Percentiles rank a stretch among this genome's conserved stretches.
These are phyloP conservation scores for Teratosphaeria gauchensis DNA, from an alignment of 2,329 filamentous ascomycete genomes.

Conservation along the genomic window DNA sequence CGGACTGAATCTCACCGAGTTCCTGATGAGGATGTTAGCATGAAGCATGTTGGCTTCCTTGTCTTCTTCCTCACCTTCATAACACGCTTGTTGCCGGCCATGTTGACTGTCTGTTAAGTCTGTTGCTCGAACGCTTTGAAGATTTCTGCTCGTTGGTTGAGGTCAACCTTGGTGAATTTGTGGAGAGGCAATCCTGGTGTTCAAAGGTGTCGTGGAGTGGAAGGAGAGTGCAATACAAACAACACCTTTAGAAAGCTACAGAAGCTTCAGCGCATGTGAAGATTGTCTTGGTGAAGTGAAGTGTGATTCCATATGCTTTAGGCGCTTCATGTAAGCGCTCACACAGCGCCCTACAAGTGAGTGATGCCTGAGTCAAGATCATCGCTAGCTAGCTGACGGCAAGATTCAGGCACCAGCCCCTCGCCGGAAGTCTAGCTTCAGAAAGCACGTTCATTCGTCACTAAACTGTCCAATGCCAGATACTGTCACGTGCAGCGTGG, in stretches of 20 bases:
- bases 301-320: not conserved
- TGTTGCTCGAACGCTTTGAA: not conserved
- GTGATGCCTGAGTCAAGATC: not conserved
- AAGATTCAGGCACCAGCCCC: not conserved
- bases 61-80: slow-evolving; percentile 30
- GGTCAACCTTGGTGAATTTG: not conserved
- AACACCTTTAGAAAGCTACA: not conserved
- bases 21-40: slow-evolving; percentile 39
- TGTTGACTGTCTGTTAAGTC: slow-evolving; percentile 4
- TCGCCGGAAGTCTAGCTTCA: not conserved
- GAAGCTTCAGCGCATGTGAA: not conserved
- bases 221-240: not conserved
- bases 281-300: not conserved
- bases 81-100: slow-evolving; percentile 35
- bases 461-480: not conserved
- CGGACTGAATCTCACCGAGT: slow-evolving; percentile 46
- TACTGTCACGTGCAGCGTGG: not conserved
- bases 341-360: not conserved
- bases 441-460: not conserved
- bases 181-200: not conserved
- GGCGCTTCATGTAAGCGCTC: not conserved
- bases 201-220: not conserved
- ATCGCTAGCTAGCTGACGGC: not conserved
- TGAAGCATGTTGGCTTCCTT: not conserved
- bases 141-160: not conserved